Base-by-base conservation (phyloP, 257 asterid genomes). In the Lycium ferocissimum region DNA sequence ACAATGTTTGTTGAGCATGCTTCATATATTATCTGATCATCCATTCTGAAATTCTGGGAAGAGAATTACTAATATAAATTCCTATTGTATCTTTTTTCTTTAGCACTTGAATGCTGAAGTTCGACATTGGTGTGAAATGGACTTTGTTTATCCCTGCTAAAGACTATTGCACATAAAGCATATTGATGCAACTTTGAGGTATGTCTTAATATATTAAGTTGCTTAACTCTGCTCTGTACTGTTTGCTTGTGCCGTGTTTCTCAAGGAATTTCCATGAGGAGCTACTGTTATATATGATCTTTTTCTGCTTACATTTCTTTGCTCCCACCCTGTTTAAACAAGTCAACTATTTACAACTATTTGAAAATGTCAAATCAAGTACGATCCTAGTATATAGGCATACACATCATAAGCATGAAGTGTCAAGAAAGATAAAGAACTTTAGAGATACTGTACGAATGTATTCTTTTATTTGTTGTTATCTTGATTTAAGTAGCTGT, bases 391-490 rank as follows among this genome's bases (percentile, higher is more conserved):
- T 43, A 45, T 59, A 18, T 26, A 76, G 7, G 53, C 63, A 53
- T 76, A 53, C 26, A 33, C 82, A 53, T 51, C 49, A 53, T 76
- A 76, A 53, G 65, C 82, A 51, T 53, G 65, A 82, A 65, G 61
- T 82, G 13, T 5, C 13, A 40, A 47, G 51, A 82, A 82, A 65
- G 85, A 51, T 45, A 49, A 82, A 63, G 61, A 51, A 47, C 47
- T 51, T 7, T 14, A 53, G 65, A 76, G 47, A 8, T 53, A 53
- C 26, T 76, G 53, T 82, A 65, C 85, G 83, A 73, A 37, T 84
- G 63, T 79, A 49, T 84, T 84, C 67, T 49, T 86, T 88, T 87
- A 84, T 90, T 84, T 70, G 75, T 81, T 79, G 59, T 78, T 53
- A 69, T 73, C 10, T 83, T 72, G 82, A 59, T 66, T 76, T 53